Evolutionary conservation across 2,329 filamentous ascomycete genomes (phyloP).

Genomic region (Orbilia quercus): DNA sequence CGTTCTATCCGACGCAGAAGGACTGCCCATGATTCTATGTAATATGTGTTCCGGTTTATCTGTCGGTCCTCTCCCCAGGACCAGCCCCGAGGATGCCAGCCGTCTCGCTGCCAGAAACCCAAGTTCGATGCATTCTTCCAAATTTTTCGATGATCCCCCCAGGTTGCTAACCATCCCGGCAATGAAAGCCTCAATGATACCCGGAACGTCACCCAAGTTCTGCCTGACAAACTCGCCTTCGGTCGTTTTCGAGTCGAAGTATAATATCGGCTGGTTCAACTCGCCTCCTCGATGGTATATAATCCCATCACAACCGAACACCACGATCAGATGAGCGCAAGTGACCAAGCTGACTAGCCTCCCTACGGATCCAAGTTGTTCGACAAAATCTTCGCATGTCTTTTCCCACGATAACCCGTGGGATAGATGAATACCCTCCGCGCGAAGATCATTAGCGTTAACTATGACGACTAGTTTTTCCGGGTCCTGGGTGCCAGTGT

Average conservation of each 20-base stretch:
- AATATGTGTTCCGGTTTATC: slow-evolving; percentile 14
- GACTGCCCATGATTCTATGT: slow-evolving; percentile 13
- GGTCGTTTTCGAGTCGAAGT: slow-evolving; percentile 26
- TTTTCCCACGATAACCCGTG: slow-evolving; percentile 47
- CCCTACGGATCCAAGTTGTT: slow-evolving; percentile 39
- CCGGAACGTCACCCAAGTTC: slow-evolving; percentile 31
- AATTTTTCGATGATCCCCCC: slow-evolving; percentile 13
- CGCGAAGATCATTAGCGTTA: slow-evolving; percentile 44
- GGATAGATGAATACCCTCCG: slow-evolving; percentile 41
- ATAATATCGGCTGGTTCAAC: slow-evolving; percentile 38
- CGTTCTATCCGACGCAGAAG: background rate
- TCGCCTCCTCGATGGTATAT: slow-evolving; percentile 43
- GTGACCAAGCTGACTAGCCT: slow-evolving; percentile 32
- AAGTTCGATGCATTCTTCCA: slow-evolving; percentile 35
- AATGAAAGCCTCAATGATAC: slow-evolving; percentile 39
- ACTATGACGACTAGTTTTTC: slow-evolving; percentile 32
- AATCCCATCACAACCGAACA: slow-evolving; percentile 40
- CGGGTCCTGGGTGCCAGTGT: slow-evolving; percentile 22
- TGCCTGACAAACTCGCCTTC: slow-evolving; percentile 44
- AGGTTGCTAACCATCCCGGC: slow-evolving; percentile 27
- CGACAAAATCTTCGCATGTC: slow-evolving; percentile 48
- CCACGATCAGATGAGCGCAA: slow-evolving; percentile 36
- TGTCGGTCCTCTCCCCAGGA: background rate
- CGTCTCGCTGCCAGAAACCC: slow-evolving; percentile 23
- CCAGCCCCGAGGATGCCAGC: slow-evolving; percentile 23